phyloP scores from a whole-genome alignment of 306 rosid species.

The Gleditsia sinensis region DNA sequence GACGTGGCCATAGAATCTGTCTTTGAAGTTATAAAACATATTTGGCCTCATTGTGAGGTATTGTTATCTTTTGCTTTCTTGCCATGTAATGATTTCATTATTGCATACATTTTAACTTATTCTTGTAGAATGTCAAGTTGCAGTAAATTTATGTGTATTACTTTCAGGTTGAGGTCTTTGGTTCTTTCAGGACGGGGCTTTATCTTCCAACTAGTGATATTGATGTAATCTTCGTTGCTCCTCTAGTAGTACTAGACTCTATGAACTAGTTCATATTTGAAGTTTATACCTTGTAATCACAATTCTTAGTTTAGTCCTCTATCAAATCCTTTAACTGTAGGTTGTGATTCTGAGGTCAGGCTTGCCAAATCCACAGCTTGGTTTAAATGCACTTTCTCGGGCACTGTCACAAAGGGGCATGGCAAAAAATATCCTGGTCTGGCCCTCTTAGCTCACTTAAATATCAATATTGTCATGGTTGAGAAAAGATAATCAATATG shows the following conservation, averaged over 20 bases:
- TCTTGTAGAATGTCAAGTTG: conserved; percentile 14
- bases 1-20: conserved; percentile 68
- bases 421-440: conserved; percentile 85
- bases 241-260: neutral
- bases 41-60: conserved; percentile 93
- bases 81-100: neutral
- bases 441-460: conserved; percentile 12
- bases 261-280: conserved; percentile 6
- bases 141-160: neutral
- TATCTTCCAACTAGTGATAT: conserved; percentile 95
- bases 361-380: conserved; percentile 74
- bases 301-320: neutral
- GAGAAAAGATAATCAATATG: neutral
- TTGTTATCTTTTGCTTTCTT: neutral
- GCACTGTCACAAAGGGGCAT: conserved; percentile 84
- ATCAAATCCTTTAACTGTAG: conserved; percentile 45
- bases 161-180: conserved; percentile 92
- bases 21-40: conserved; percentile 71
- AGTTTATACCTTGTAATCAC: conserved; percentile 3
- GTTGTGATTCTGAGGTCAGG: conserved; percentile 87
- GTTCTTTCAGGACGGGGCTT: conserved; percentile 90
- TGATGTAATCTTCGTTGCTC: conserved; percentile 62
- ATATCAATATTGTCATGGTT: conserved; percentile 3
- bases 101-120: neutral
- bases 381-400: conserved; percentile 87